Evolutionary conservation across 768 basidiomycete species (phyloP).

Genomic region (Suillus subluteus): DNA sequence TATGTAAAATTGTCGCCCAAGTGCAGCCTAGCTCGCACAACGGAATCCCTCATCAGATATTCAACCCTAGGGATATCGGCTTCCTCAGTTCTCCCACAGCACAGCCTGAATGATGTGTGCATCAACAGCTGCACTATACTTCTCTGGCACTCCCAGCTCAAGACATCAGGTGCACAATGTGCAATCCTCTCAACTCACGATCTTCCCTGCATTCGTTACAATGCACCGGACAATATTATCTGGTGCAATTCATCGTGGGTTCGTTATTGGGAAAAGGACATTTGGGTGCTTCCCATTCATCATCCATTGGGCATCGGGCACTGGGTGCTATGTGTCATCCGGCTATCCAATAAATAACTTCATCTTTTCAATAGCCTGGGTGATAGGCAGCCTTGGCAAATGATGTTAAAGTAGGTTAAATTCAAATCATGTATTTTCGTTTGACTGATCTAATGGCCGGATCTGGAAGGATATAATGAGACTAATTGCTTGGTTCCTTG

Average conservation of each 20-base stretch:
- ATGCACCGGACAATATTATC: constrained; percentile 15
- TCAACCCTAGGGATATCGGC: constrained; percentile 13
- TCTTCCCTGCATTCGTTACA: constrained; percentile 12
- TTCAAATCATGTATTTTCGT: not conserved
- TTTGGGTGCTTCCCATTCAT: constrained; percentile 45
- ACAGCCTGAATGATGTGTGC: constrained; percentile 16
- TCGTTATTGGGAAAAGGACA: constrained; percentile 33
- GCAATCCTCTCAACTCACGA: constrained; percentile 18
- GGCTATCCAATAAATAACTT: not conserved
- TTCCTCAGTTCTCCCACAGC: constrained; percentile 13
- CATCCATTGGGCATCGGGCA: constrained; percentile 22
- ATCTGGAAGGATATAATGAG: not conserved
- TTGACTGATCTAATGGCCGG: not conserved
- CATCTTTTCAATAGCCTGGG: not conserved
- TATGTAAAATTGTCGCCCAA: not conserved
- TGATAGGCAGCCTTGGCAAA: not conserved
- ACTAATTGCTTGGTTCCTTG: not conserved
- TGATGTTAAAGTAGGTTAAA: not conserved
- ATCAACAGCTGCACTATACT: constrained; percentile 19
- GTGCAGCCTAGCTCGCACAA: not conserved
- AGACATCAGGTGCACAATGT: not conserved
- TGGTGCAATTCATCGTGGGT: constrained; percentile 24
- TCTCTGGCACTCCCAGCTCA: constrained; percentile 7
- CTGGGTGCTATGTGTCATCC: constrained; percentile 34
- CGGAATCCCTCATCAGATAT: constrained; percentile 4